phyloP scores from a whole-genome alignment of 1,284 basidiomycete genomes.

The Pisolithus thermaeus region DNA sequence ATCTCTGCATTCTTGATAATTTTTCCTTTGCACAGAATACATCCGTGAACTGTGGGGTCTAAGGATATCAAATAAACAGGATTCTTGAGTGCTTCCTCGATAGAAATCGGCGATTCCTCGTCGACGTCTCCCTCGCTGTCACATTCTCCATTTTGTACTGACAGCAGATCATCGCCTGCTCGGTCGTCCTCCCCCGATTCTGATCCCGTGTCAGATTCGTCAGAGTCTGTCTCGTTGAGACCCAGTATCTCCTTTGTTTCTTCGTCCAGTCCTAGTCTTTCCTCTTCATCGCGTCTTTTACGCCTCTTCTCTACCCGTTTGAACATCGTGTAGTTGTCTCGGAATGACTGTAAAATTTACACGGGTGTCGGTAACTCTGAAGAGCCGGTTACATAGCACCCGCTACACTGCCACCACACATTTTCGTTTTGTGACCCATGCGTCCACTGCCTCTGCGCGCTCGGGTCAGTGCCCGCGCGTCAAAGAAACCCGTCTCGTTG shows the following conservation, averaged over 20 bases:
- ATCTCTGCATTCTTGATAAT: constrained; percentile 60
- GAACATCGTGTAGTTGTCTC: constrained; percentile 52
- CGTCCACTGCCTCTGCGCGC: constrained; percentile 23
- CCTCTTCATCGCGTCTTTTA: constrained; percentile 60
- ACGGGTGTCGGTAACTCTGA: too few species aligned
- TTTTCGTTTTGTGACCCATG: constrained; percentile 13
- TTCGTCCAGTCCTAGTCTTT: constrained; percentile 63
- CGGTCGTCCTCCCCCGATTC: constrained; percentile 26
- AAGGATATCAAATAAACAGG: constrained; percentile 59
- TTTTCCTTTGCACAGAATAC: constrained; percentile 73
- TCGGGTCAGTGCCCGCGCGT: background rate
- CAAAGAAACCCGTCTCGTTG: background rate
- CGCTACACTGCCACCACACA: constrained; percentile 21
- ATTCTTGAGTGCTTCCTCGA: constrained; percentile 55
- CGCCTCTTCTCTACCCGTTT: constrained; percentile 73
- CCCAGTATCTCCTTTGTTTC: constrained; percentile 69
- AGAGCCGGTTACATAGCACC: background rate
- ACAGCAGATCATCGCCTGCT: constrained; percentile 23
- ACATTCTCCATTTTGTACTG: constrained; percentile 22
- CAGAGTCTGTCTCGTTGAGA: constrained; percentile 68
- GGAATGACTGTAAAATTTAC: too few species aligned
- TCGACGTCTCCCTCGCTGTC: constrained; percentile 27
- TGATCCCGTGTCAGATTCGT: constrained; percentile 48
- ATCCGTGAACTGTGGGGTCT: constrained; percentile 49
- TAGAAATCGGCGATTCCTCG: constrained; percentile 44